Evolutionary conservation across 2,329 filamentous ascomycete species (phyloP).

Genomic region (Ophiostoma australiae): DNA sequence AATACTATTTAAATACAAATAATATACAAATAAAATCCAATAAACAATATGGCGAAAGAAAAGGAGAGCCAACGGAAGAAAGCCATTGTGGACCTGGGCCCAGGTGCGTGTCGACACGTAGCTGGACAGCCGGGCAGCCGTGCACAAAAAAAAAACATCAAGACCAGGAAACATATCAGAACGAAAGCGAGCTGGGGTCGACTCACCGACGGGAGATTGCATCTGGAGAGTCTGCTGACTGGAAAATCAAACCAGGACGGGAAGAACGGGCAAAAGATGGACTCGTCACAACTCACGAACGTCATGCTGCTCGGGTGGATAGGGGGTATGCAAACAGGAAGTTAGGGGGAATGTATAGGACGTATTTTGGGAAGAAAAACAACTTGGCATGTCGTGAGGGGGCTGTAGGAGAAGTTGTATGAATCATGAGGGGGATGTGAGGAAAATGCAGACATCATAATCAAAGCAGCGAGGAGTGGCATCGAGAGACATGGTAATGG

Average conservation of each 20-base stretch:
- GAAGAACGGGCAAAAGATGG: not conserved
- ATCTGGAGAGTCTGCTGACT: slow-evolving; percentile 12
- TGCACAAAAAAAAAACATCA: not conserved
- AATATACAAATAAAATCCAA: no score
- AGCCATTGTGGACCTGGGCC: not conserved
- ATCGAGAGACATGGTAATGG: no score
- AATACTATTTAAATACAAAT: no score
- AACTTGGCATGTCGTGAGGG: no score
- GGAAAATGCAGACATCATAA: no score
- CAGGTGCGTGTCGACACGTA: not conserved
- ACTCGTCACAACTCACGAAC: no score
- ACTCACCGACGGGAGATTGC: slow-evolving; percentile 3
- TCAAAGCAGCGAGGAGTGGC: no score
- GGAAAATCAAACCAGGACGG: not conserved
- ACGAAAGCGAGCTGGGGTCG: not conserved
- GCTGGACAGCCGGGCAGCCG: not conserved
- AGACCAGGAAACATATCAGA: not conserved
- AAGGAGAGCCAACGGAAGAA: not conserved
- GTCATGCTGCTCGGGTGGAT: not conserved
- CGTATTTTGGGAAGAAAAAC: not conserved
- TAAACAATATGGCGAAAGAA: not conserved
- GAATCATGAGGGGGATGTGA: no score
- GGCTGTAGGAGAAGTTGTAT: no score
- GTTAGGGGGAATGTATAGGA: not conserved
- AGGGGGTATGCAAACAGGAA: not conserved